A percentile compares a stretch with the other conserved stretches of the same genome.
These are phyloP conservation scores for Trametes cubensis DNA, from an alignment of 768 basidiomycete species.

Conservation along the genomic window DNA sequence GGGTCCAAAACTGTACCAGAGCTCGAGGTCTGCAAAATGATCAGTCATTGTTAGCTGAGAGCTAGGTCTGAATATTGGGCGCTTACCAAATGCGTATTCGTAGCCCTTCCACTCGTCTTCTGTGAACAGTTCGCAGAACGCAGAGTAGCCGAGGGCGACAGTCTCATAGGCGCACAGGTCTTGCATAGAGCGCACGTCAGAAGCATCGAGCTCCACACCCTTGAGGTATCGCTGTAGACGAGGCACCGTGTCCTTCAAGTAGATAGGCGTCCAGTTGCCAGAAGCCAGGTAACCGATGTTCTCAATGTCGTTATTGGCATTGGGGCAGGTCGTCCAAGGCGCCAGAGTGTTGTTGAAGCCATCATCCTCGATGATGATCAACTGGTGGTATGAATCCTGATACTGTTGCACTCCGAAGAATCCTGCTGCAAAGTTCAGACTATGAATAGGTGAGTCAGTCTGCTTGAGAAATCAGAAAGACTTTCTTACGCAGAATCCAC, in stretches of 20 bases:
- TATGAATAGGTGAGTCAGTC: conserved; percentile 27
- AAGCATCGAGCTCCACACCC: conserved; percentile 36
- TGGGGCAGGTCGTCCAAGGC: conserved; percentile 41
- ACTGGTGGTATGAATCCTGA: conserved; percentile 46
- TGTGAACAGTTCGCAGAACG: conserved; percentile 54
- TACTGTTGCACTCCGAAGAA: conserved; percentile 50
- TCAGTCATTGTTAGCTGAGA: not conserved
- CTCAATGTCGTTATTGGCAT: conserved; percentile 32
- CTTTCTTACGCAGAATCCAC: conserved; percentile 36
- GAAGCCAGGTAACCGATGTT: conserved; percentile 30
- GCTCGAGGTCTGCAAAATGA: conserved; percentile 23
- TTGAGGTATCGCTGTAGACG: conserved; percentile 39
- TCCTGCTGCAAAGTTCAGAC: conserved; percentile 54
- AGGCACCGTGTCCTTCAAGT: conserved; percentile 40
- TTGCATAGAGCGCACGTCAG: conserved; percentile 41
- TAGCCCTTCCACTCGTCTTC: conserved; percentile 55
- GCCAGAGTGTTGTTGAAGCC: conserved; percentile 53
- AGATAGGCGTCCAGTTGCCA: conserved; percentile 42
- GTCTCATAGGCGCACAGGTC: conserved; percentile 48
- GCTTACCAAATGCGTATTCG: conserved; percentile 43
- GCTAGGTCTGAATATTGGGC: too few relatives aligned
- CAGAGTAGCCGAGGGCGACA: conserved; percentile 52
- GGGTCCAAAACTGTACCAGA: conserved; percentile 45
- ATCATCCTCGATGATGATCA: conserved; percentile 47
- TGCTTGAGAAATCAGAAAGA: conserved; percentile 27